Evolutionary conservation across 306 rosid species (phyloP).

Genomic region (Crataegus laevigata): DNA sequence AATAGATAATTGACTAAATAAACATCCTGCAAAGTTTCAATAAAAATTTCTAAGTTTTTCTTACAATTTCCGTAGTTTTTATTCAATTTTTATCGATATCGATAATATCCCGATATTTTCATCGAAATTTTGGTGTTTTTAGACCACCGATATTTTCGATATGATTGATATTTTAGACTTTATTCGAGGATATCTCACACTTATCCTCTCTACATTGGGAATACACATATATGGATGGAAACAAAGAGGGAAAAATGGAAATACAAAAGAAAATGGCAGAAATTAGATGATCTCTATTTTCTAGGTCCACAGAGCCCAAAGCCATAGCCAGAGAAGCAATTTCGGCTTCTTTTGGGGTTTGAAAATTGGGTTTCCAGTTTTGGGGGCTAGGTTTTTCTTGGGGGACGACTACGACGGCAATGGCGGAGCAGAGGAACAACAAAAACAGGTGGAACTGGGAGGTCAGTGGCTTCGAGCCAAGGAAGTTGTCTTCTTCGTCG

Average conservation of each 20-base stretch:
- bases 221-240: too few relatives aligned
- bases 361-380: background rate
- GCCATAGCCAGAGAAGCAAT: background rate
- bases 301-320: conserved; percentile 6
- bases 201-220: too few relatives aligned
- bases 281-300: conserved; percentile 13
- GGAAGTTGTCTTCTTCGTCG: conserved; percentile 48
- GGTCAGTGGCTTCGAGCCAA: conserved; percentile 84
- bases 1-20: too few relatives aligned
- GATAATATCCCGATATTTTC: too few relatives aligned
- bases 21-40: too few relatives aligned
- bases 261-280: conserved; percentile 4
- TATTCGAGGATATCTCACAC: too few relatives aligned
- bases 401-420: conserved; percentile 14
- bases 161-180: too few relatives aligned
- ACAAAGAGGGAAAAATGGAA: background rate
- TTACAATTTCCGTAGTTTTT: too few relatives aligned
- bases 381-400: conserved; percentile 11
- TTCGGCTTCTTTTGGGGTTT: conserved; percentile 1
- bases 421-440: conserved; percentile 67
- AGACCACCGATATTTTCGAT: too few relatives aligned
- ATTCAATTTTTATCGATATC: too few relatives aligned
- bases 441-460: conserved; percentile 93
- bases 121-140: too few relatives aligned
- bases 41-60: too few relatives aligned